Evolutionary conservation across 192 early-diverging fungal genomes (phyloP).

Genomic region (Podila verticillata): DNA sequence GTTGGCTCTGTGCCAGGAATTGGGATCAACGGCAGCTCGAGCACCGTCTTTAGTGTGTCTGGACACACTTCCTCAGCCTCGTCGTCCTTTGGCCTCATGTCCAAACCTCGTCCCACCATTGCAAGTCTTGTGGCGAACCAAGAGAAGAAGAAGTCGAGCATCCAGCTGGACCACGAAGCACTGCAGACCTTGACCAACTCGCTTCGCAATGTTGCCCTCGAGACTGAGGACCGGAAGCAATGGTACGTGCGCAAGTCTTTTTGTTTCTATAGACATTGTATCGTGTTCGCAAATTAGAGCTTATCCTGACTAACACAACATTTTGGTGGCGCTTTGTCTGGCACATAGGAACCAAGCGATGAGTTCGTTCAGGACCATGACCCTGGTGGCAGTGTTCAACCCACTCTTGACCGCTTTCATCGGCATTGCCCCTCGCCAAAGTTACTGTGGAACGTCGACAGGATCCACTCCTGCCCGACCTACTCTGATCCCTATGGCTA

Average conservation of each 20-base stretch:
- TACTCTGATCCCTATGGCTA: conserved; percentile 12
- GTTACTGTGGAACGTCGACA: background rate
- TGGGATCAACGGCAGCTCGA: no score
- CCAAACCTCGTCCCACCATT: background rate
- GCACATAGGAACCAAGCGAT: conserved; percentile 14
- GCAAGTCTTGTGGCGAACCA: conserved; percentile 19
- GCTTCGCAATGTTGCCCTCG: conserved; percentile 11
- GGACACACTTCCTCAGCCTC: no score
- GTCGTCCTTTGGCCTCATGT: no score
- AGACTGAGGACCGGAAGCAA: conserved; percentile 21
- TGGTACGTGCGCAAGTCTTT: conserved; percentile 13
- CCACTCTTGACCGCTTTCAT: conserved; percentile 33
- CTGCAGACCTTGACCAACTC: conserved; percentile 18
- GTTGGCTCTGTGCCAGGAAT: no score
- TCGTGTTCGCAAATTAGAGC: no score
- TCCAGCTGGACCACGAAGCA: conserved; percentile 4
- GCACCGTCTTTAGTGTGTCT: no score
- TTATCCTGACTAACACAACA: background rate
- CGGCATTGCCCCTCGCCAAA: background rate
- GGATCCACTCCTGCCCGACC: background rate
- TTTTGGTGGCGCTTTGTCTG: background rate
- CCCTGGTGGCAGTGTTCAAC: conserved; percentile 2
- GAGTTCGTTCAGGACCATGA: conserved; percentile 21
- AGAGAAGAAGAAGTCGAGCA: background rate
- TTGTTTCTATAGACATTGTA: background rate